Evolutionary conservation across 2,329 filamentous ascomycete species (phyloP).

Genomic region (Cytospora piceae): DNA sequence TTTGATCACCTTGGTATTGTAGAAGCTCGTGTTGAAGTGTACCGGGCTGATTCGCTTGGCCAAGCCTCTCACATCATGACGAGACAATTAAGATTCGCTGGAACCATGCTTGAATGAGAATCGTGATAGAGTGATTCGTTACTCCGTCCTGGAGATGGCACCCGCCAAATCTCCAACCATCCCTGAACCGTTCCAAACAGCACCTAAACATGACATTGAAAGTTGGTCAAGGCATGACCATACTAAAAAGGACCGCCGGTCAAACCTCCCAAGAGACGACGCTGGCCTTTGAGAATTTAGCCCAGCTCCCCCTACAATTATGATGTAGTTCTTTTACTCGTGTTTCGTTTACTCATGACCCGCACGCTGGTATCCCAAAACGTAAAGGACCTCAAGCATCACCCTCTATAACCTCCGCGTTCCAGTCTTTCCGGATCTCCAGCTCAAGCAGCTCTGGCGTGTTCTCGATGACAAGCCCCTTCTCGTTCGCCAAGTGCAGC

Average conservation of each 20-base stretch:
- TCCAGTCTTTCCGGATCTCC: slow-evolving; percentile 65
- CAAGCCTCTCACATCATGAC: not conserved
- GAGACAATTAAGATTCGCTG: not conserved
- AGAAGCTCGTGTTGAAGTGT: not conserved
- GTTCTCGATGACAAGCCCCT: slow-evolving; percentile 77
- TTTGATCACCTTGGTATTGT: not conserved
- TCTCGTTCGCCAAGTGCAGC: slow-evolving; percentile 89
- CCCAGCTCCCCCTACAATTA: not conserved
- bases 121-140: not conserved
- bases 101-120: not conserved
- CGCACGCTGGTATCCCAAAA: slow-evolving; percentile 1
- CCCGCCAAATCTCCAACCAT: not conserved
- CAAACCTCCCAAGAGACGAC: not conserved
- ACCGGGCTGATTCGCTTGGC: not conserved
- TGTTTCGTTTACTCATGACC: not conserved
- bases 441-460: slow-evolving; percentile 62
- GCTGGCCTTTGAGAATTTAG: not conserved
- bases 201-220: not conserved
- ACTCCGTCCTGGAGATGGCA: not conserved
- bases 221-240: not conserved
- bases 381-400: slow-evolving; percentile 18
- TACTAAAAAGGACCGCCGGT: not conserved
- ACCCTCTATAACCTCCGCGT: slow-evolving; percentile 57
- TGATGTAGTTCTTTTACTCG: not conserved
- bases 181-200: not conserved